A percentile compares a stretch with the other conserved stretches of the same genome.
phyloP scores from a whole-genome alignment of 1,284 basidiomycete species.

The Coniophora puteana region DNA sequence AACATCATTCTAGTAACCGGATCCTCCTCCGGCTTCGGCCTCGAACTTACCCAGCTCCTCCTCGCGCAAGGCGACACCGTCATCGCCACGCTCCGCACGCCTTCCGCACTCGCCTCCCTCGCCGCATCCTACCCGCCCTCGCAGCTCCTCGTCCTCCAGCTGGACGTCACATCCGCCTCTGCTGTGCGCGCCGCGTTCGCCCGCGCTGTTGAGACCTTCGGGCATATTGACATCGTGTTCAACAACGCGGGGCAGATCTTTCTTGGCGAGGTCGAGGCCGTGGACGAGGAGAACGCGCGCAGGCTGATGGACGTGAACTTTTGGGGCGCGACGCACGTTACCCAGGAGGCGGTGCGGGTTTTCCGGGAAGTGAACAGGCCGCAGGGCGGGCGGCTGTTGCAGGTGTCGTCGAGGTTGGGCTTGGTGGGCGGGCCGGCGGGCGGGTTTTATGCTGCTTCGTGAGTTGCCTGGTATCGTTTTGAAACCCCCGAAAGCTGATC shows the following conservation, averaged over 20 bases:
- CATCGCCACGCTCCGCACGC: constrained; percentile 12
- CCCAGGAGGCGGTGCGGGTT: constrained; percentile 27
- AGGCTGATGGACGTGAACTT: constrained; percentile 35
- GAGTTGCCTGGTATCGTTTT: too few relatives aligned
- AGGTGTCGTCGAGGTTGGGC: constrained; percentile 18
- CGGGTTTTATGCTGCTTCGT: constrained; percentile 1
- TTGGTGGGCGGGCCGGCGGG: background rate
- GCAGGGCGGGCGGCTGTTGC: constrained; percentile 28
- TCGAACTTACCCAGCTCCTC: constrained; percentile 8
- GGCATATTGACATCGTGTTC: constrained; percentile 38
- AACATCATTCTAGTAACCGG: too few relatives aligned
- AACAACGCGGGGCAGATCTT: constrained; percentile 37
- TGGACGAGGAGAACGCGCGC: constrained; percentile 25
- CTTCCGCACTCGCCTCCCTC: constrained; percentile 2
- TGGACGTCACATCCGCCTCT: too few relatives aligned
- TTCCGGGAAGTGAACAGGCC: constrained; percentile 35
- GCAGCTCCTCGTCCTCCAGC: too few relatives aligned
- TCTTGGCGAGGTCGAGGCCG: constrained; percentile 19
- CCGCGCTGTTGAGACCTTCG: constrained; percentile 29
- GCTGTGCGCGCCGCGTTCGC: constrained; percentile 30
- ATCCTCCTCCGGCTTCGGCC: too few relatives aligned
- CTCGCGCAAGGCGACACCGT: constrained; percentile 12
- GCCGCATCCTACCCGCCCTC: too few relatives aligned
- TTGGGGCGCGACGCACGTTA: constrained; percentile 32
- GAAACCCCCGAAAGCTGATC: too few relatives aligned